Conservation (phyloP, 352 stramenopile species). For the Globisporangium radiosum region DNA sequence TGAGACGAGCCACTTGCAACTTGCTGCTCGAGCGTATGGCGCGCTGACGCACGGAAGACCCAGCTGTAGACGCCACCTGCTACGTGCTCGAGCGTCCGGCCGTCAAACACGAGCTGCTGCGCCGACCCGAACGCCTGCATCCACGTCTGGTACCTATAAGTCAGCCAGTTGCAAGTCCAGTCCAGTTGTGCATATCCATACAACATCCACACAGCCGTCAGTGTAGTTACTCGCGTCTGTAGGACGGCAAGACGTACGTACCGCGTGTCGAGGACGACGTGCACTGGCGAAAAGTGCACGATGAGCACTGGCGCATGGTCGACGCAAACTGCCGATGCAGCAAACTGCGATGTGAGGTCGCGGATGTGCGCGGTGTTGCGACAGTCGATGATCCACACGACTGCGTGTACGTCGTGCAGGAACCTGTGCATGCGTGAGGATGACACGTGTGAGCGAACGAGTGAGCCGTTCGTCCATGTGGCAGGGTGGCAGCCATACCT, state of each 20-base stretch:
- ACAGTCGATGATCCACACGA: constrained; percentile 62
- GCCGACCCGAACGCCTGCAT: constrained; percentile 8
- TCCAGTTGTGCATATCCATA: not conserved
- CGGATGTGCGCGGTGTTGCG: constrained; percentile 20
- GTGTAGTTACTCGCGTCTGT: no score
- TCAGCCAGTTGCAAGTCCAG: not conserved
- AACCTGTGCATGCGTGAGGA: constrained; percentile 10
- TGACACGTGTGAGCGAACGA: not conserved
- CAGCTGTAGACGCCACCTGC: constrained; percentile 43
- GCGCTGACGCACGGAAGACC: constrained; percentile 40
- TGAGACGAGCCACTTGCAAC: constrained; percentile 2
- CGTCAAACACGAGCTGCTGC: constrained; percentile 55
- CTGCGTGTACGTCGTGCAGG: constrained; percentile 19
- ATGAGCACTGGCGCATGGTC: constrained; percentile 39
- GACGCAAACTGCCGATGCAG: constrained; percentile 11
- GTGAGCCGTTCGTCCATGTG: not conserved
- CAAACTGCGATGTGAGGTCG: constrained; percentile 19
- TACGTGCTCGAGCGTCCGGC: constrained; percentile 19
- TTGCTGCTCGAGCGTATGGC: constrained; percentile 11
- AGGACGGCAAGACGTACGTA: not conserved
- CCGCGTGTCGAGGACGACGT: constrained; percentile 16
- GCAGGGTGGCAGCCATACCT: no score
- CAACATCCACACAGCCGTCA: not conserved
- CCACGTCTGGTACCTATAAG: constrained; percentile 27
- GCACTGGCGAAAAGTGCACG: constrained; percentile 43